Evolutionary conservation across 2,329 filamentous ascomycete species (phyloP), one percentile per base, ranked within the genome.

Genomic region (Leptoxyphium fumago): DNA sequence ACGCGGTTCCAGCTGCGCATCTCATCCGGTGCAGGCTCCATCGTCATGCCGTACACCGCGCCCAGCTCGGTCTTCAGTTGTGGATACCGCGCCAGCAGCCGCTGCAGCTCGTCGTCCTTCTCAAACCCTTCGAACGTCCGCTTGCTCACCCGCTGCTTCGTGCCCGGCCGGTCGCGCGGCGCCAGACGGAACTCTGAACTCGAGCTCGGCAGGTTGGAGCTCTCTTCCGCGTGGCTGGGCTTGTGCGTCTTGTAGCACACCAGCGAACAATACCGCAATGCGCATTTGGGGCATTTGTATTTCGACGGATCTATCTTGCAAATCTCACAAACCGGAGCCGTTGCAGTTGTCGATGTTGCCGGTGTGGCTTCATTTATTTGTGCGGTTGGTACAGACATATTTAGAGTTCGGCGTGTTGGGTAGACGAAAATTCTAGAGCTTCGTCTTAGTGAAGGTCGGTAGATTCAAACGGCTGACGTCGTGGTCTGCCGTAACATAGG

Each of bases 201-300:
- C 28, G 38, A 10, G 8, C 21, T 21, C 17, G 28, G 29, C 38
- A 40, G 10, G 45, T 29, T n/a, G 5, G 36, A 28, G 29, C 48
- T 42, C 36, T 52, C 48, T 15, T 51, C 44, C 29, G 52, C 55
- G 46, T 62, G 61, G 5, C 41, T 46, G 11, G 47, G 41, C 45
- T 61, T 63, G 53, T 64, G 62, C 15, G 50, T 46, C 49, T 60
- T 65, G 52, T 60, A 65, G 53, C 63, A 65, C 36, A 50, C 45
- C 15, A 64, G 50, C 4, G 62, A 65, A 52, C 62, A 65, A 50
- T 70, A 71, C 55, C 62, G 65, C 29, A 68, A 48, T 46, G 62
- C 55, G 51, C 68, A 71, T 15, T 62, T 61, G n/a, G 67, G 65
- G 50, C 68, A 71, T 57, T 68, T 70, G 61, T 71, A 71, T 53